Conservation (phyloP, 768 basidiomycete species). For the Podaxis sp. region DNA sequence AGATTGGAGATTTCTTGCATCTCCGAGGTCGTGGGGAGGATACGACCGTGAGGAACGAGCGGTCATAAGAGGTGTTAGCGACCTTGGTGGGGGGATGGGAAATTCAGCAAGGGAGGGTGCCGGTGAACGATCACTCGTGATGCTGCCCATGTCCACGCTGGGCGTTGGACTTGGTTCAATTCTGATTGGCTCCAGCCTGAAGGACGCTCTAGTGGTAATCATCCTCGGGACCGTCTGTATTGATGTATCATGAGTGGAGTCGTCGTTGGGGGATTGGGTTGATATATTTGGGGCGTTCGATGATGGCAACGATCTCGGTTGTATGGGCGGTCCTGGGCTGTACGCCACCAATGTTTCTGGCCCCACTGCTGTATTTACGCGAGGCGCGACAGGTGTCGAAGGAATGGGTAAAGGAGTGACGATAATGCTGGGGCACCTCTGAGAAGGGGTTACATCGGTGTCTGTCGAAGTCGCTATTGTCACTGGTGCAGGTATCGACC, state of each 20-base stretch:
- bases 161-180: background rate
- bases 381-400: background rate
- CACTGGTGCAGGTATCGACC: background rate
- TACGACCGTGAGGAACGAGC: background rate
- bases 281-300: background rate
- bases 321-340: too few species aligned
- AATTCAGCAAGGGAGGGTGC: slow-evolving; percentile 4
- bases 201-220: background rate
- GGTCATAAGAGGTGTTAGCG: background rate
- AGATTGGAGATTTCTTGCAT: background rate
- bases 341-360: background rate
- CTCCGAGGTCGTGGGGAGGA: background rate
- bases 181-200: background rate
- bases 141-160: background rate
- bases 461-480: background rate
- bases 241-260: too few species aligned
- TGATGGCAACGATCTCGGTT: background rate
- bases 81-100: background rate
- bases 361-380: background rate
- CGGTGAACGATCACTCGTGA: background rate
- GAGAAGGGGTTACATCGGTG: background rate
- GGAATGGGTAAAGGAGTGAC: background rate
- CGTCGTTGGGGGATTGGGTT: background rate
- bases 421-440: background rate
- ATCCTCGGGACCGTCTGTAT: background rate